Evolutionary conservation across 345 rosid genomes (phyloP), one percentile per base, ranked within the genome.

Genomic region (Barbarea vulgaris): DNA sequence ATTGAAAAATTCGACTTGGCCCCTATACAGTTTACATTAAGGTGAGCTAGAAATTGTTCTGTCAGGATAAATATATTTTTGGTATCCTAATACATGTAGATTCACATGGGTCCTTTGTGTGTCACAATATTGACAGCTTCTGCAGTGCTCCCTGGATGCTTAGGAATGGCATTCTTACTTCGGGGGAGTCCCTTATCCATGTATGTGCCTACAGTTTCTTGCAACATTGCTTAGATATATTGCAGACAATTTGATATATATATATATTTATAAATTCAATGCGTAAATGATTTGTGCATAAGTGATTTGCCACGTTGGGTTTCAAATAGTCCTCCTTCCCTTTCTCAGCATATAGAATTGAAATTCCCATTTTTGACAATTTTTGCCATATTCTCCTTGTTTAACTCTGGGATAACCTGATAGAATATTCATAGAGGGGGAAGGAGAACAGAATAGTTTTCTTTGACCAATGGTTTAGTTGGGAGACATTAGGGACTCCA

Each of bases 111-210:
- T 51, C 54, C 19, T 51, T 64, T 79, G 64, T 36, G 57, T 58
- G 27, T 69, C 51, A 48, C 68, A 57, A 33, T 71, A n/a, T 71
- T 73, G 64, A 57, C 93, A 94, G 98, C 88, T 94, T 94, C 84
- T 91, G 93, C 79, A 91, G 98, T 60, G 80, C 93, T 75, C 98
- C 98, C 31, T 88, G 98, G 98, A 89, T 85, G 83, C 89, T 80
- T 68, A 87, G 90, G 81, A 88, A 83, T 76, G 93, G 97, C 71
- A 57, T 85, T 78, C 88, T 84, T 52, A 83, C 85, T 42, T 85
- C 90, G 8, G 91, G 93, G 80, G 97, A 89, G 60, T 87, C 93
- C 75, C 85, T 94, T 77, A 87, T 94, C 73, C 96, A 88, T 81
- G 98, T 94, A 82, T 80, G 98, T 81, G 53, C 57, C 62, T 50